Evolutionary conservation across 2,329 filamentous ascomycete species (phyloP), one percentile per base, ranked within the genome.

Genomic region (Ascochyta pisi): DNA sequence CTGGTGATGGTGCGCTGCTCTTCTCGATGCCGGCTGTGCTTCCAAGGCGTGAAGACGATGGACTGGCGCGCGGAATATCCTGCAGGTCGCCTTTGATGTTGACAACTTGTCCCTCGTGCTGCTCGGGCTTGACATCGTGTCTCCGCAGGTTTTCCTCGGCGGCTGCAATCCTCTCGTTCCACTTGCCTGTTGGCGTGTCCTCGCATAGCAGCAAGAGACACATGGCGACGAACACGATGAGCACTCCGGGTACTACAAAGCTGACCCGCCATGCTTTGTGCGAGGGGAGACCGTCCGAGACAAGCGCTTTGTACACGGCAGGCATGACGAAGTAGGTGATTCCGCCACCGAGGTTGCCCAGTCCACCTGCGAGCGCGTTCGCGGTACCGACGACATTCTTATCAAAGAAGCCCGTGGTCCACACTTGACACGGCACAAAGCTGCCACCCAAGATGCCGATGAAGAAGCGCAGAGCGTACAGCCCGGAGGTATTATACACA

Each of bases 381-480:
- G 92, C 90, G 2, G 90, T 92, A 39, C 92, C 92, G n/a, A 96
- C 89, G n/a, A 96, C 83, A 68, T 92, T 94, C 81, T 93, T 95
- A 78, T 96, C 92, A 71, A 92, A 96, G 80, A 96, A 96, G 0
- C 88, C 90, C 0, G 91, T 96, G 6, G 89, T 90, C 91, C 91
- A 96, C 6, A 96, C 92, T 73, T 95, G 91, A 73, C 91, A 96
- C 4, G 90, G 90, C 1, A 93, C 90, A 67, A 93, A 92, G 3
- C 84, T 83, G 1, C 87, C 89, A 41, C 90, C 90, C 0, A 93
- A 83, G 35, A 93, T 87, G 54, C 89, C 89, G 61, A 92, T 86
- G 78, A 92, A 92, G 81, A 93, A 93, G 40, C 90, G 84, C 35
- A 89, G 82, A 15, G 84, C 77, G 61, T 90, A 87, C n/a, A 92